Evolutionary conservation across 2,329 filamentous ascomycete genomes (phyloP), one percentile per base, ranked within the genome.

Genomic region (Sporothrix luriei): DNA sequence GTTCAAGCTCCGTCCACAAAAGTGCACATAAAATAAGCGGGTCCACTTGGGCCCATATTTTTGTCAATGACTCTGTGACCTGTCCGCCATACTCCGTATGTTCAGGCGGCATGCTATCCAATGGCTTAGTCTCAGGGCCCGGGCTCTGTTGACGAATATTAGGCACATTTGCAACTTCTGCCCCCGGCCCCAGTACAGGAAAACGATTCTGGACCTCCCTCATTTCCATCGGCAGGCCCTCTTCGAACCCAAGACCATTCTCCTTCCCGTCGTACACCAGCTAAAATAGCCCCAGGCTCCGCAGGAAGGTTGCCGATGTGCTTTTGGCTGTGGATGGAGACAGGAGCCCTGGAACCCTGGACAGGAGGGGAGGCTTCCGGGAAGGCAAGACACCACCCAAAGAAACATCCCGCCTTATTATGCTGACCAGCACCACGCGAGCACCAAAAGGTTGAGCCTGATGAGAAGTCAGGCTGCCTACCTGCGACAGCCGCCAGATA

Each of bases 361-460:
- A n/a, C 2, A 40, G 16, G 9, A n/a, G 33, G 13, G 16, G 14
- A 40, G 24, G 7, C 40, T 24, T 57, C 67, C 69, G 66, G 46
- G 69, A 66, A 51, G 59, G 64, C 43, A 48, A 64, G 10, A 64
- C 24, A 64, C 61, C n/a, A 19, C 40, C 57, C 57, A 38, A n/a
- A 43, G 13, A 26, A 26, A 61, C 55, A 70, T n/a, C 66, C 69
- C 66, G 71, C 65, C 69, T 66, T 59, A 38, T 21, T 52, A 26
- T 57, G 51, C 48, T 64, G 65, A 65, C 69, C 65, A 65, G 69
- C 69, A 62, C 62, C 68, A 64, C 51, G 52, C 59, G 68, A 68
- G 65, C 57, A 59, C 57, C 57, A 62, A 69, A 43, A 62, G 59
- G 48, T 52, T 46, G n/a, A 16, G 29, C 65, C 46, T 19, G 3